phyloP scores from a whole-genome alignment of 1,139 yeast genomes.

The Suhomyces wounanorum region DNA sequence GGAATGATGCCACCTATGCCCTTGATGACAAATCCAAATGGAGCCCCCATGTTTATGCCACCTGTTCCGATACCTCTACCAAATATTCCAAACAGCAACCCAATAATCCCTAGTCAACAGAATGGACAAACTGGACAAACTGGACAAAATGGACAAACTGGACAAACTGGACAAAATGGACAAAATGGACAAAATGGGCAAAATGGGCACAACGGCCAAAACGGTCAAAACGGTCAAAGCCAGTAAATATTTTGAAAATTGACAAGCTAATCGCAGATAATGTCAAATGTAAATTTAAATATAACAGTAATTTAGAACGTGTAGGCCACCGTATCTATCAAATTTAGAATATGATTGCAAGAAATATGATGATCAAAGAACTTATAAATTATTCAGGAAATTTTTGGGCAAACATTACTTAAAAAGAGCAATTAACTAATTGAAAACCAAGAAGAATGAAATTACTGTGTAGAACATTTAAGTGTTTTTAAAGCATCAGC shows the following conservation, averaged over 20 bases:
- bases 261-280: background rate
- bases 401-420: too few relatives aligned
- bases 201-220: too few relatives aligned
- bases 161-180: background rate
- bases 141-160: background rate
- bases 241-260: background rate
- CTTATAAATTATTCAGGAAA: too few relatives aligned
- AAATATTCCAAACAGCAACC: background rate
- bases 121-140: background rate
- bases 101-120: background rate
- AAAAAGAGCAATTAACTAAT: too few relatives aligned
- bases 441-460: too few relatives aligned
- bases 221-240: background rate
- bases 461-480: too few relatives aligned
- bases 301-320: background rate
- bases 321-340: too few relatives aligned
- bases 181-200: background rate
- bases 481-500: too few relatives aligned
- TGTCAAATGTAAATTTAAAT: background rate
- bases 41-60: slow-evolving; percentile 21
- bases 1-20: slow-evolving; percentile 19
- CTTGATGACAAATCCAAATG: slow-evolving; percentile 4
- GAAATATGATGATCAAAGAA: too few relatives aligned
- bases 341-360: too few relatives aligned
- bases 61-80: slow-evolving; percentile 9